Evolutionary conservation across 768 basidiomycete genomes (phyloP).

Genomic region (Amylocystis lapponica): DNA sequence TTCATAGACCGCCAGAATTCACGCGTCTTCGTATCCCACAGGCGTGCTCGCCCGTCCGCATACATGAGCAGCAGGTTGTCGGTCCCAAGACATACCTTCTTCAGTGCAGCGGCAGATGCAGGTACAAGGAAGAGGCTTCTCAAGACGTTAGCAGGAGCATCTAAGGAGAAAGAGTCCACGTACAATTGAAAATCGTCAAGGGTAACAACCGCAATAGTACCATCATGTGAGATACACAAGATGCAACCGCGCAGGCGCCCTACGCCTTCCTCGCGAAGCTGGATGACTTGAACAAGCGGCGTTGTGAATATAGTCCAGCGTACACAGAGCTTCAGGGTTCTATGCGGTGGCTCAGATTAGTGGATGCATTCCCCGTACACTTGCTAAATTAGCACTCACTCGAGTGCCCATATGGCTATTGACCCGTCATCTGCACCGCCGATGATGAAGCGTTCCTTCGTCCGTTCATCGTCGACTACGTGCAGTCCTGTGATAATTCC

Average conservation of each 20-base stretch:
- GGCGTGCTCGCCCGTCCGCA: constrained; percentile 64
- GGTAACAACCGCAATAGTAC: constrained; percentile 76
- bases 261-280: constrained; percentile 43
- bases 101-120: constrained; percentile 65
- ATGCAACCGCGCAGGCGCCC: constrained; percentile 62
- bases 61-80: constrained; percentile 76
- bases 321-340: constrained; percentile 59
- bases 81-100: constrained; percentile 55
- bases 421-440: constrained; percentile 79
- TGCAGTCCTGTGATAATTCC: constrained; percentile 46
- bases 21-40: constrained; percentile 81
- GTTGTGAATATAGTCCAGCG: constrained; percentile 71
- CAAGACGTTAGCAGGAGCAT: neutral
- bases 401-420: constrained; percentile 64
- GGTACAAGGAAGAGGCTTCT: constrained; percentile 76
- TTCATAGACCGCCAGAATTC: constrained; percentile 86
- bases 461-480: constrained; percentile 49
- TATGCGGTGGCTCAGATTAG: constrained; percentile 23
- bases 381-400: constrained; percentile 35
- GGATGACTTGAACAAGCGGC: constrained; percentile 54
- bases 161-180: constrained; percentile 21
- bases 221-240: constrained; percentile 70
- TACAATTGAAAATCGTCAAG: constrained; percentile 77
- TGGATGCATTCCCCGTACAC: neutral
- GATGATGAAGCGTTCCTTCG: constrained; percentile 56